Conservation (phyloP, 192 early-diverging fungal species). For the Coemansia sp. region DNA sequence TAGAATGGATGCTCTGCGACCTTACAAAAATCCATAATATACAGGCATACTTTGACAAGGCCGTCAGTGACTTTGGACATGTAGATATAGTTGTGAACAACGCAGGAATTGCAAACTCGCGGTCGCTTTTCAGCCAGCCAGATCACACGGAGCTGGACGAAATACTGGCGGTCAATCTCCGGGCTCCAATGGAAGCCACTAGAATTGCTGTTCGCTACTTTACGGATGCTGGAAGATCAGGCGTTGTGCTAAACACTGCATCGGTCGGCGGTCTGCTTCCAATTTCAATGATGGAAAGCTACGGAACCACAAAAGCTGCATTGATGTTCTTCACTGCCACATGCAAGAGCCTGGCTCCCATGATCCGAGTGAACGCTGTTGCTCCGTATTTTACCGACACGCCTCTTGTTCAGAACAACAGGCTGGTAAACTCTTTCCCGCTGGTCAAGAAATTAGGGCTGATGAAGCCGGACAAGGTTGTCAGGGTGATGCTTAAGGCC, state of each 20-base stretch:
- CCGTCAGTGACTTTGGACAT: constrained; percentile 58
- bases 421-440: constrained; percentile 30
- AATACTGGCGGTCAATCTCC: constrained; percentile 71
- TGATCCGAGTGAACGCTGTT: constrained; percentile 66
- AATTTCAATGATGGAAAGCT: constrained; percentile 65
- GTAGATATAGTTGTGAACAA: constrained; percentile 67
- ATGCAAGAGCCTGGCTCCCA: constrained; percentile 47
- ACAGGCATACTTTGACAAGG: constrained; percentile 45
- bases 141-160: constrained; percentile 59
- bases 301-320: constrained; percentile 77
- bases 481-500: constrained; percentile 60
- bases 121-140: constrained; percentile 54
- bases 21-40: constrained; percentile 17
- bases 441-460: constrained; percentile 37
- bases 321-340: constrained; percentile 64
- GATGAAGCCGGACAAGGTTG: constrained; percentile 55
- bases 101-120: constrained; percentile 61
- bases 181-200: constrained; percentile 74
- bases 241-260: constrained; percentile 74
- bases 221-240: constrained; percentile 46
- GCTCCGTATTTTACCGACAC: constrained; percentile 65
- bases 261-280: constrained; percentile 69
- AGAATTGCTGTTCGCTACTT: constrained; percentile 70
- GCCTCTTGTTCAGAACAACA: constrained; percentile 52
- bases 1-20: constrained; percentile 48